Base-by-base conservation (phyloP, 164 flowering plant species). In the Annona squamosa region DNA sequence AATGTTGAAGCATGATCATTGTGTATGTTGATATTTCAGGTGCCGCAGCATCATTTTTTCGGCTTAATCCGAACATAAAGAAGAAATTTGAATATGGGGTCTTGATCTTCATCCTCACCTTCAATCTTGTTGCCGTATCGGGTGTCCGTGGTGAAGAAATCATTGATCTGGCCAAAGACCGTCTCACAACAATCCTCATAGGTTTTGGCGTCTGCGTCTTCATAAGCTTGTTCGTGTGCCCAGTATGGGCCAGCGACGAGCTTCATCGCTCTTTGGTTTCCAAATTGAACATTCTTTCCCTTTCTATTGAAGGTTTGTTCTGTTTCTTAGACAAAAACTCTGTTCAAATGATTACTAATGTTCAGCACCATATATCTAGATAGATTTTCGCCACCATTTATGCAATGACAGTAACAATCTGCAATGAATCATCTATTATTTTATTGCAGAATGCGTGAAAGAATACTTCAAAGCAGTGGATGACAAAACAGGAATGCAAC, bases 231-330 rank as follows among this genome's bases (percentile, higher is more conserved):
- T 66, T 89, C 10, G 52, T 87, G 37, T 90, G 79, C 74, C 98
- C 98, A 6, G 77, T 84, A 1, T 91, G 92, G 93, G 88, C 93
- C 67, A 78, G 98, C 48, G 90, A 93, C 76, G 91, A 93, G 71
- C 87, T 91, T 46, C 98, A 90, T 77, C 68, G 69, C 46, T 87
- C 90, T 44, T 67, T 75, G 0, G 85, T 81, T 59, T 80, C 86
- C 41, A 87, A 84, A 69, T 89, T 93, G 69, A 70, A 82, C 48
- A 79, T 71, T 65, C 84, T 91, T 3, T 88, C 94, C 3, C 2
- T 10, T 45, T 79, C 87, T 0, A 78, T 93, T 18, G 86, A 90
- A 85, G 93, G 98, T 87, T n/a, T 64, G 59, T 43, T 64, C 4
- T 66, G 16, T 63, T 66, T 26, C 63, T 26, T 52, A 52, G 13